phyloP scores from a whole-genome alignment of 2,329 filamentous ascomycete genomes.

The Exserohilum turcica region DNA sequence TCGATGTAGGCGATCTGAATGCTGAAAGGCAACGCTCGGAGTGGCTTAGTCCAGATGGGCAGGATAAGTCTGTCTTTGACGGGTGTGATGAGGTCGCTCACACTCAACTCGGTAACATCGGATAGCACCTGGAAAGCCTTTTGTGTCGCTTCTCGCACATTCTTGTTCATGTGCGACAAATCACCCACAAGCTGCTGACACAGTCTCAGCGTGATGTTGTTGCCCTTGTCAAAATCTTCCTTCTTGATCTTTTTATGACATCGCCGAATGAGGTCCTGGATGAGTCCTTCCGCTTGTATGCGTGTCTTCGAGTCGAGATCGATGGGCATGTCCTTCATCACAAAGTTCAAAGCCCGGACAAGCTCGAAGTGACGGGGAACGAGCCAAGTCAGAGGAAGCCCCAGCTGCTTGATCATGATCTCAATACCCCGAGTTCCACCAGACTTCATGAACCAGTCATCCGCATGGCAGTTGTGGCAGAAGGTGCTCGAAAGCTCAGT shows the following conservation, averaged over 20 bases:
- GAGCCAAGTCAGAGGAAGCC: constrained; percentile 84
- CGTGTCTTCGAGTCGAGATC: constrained; percentile 91
- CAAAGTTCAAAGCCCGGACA: constrained; percentile 88
- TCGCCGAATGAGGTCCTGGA: constrained; percentile 77
- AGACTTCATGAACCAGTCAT: constrained; percentile 98
- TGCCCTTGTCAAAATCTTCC: constrained; percentile 72
- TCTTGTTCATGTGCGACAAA: constrained; percentile 92
- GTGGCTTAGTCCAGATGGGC: constrained; percentile 92
- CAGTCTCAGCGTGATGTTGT: constrained; percentile 72
- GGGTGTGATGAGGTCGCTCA: constrained; percentile 86
- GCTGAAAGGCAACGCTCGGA: constrained; percentile 88
- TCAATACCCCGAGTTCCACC: constrained; percentile 90
- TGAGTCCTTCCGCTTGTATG: constrained; percentile 77
- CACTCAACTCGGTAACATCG: constrained; percentile 74
- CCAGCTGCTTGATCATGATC: constrained; percentile 81
- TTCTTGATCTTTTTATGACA: constrained; percentile 81
- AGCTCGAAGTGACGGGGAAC: constrained; percentile 83
- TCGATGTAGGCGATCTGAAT: constrained; percentile 99
- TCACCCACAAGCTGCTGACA: constrained; percentile 87
- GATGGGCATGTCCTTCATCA: constrained; percentile 96
- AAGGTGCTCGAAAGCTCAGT: constrained; percentile 80
- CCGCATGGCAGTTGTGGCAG: constrained; percentile 93
- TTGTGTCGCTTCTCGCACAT: constrained; percentile 87
- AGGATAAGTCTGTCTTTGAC: constrained; percentile 88
- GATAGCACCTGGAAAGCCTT: constrained; percentile 81